These are phyloP conservation scores for Pachysolen tannophilus DNA, from an alignment of 805 yeast species.

Conservation along the genomic window DNA sequence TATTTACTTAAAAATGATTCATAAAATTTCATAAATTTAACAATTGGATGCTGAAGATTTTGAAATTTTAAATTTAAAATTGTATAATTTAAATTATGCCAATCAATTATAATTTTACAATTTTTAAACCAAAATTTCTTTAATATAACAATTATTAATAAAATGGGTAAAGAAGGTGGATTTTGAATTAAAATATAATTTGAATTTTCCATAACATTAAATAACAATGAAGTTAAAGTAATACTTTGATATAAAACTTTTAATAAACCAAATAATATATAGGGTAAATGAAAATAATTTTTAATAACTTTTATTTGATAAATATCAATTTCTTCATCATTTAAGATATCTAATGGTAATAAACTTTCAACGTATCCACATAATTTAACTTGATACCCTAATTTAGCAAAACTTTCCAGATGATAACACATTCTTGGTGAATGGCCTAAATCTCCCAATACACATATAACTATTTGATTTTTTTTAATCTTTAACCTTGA, in stretches of 20 bases:
- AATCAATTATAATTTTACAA: slow-evolving; percentile 71
- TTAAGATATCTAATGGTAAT: slow-evolving; percentile 42
- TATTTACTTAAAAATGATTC: slow-evolving; percentile 55
- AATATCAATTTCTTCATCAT: slow-evolving; percentile 44
- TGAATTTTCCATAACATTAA: slow-evolving; percentile 44
- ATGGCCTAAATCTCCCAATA: slow-evolving; percentile 89
- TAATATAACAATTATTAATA: slow-evolving; percentile 54
- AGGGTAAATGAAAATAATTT: slow-evolving; percentile 38
- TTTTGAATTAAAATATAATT: slow-evolving; percentile 73
- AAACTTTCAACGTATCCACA: slow-evolving; percentile 72
- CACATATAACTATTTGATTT: slow-evolving; percentile 66
- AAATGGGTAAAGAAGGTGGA: slow-evolving; percentile 87
- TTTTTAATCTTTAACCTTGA: slow-evolving; percentile 13
- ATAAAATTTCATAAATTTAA: slow-evolving; percentile 47
- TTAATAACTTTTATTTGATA: slow-evolving; percentile 33
- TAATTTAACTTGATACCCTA: slow-evolving; percentile 68
- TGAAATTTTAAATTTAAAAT: slow-evolving; percentile 62
- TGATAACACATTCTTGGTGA: slow-evolving; percentile 95
- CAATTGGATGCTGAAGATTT: slow-evolving; percentile 51
- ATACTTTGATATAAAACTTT: slow-evolving; percentile 56
- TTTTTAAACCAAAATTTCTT: slow-evolving; percentile 36
- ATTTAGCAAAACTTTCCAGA: slow-evolving; percentile 63
- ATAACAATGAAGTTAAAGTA: slow-evolving; percentile 39
- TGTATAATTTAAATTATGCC: slow-evolving; percentile 93
- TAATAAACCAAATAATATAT: slow-evolving; percentile 41